Conservation (phyloP, 768 basidiomycete species). For the Termitomyces sp. region DNA sequence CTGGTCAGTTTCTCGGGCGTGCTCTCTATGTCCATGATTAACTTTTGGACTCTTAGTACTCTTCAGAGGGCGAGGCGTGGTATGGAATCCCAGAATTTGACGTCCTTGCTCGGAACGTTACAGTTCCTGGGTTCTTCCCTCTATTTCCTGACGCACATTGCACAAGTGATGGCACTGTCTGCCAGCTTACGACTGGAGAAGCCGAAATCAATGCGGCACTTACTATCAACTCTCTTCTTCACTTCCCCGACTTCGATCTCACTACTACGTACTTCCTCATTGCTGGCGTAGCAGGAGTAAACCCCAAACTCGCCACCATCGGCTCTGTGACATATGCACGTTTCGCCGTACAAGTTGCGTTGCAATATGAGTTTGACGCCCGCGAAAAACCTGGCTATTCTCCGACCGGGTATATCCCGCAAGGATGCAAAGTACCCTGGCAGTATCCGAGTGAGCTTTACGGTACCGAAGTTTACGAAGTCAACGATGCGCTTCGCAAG, state of each 20-base stretch:
- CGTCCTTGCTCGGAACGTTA: constrained; percentile 8
- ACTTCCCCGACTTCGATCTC: constrained; percentile 9
- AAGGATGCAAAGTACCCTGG: constrained; percentile 4
- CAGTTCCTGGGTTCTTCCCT: constrained; percentile 2
- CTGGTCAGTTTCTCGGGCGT: neutral
- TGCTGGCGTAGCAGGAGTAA: constrained; percentile 11
- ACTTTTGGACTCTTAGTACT: constrained; percentile 1
- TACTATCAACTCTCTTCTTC: constrained; percentile 5
- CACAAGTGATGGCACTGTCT: constrained; percentile 3
- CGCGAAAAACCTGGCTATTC: constrained; percentile 11
- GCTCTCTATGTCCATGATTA: neutral
- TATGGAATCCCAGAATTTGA: constrained; percentile 6
- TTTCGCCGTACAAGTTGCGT: constrained; percentile 10
- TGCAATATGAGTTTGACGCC: constrained; percentile 13
- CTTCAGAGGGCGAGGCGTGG: constrained; percentile 6
- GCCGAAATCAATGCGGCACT: constrained; percentile 14
- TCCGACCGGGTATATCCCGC: constrained; percentile 13
- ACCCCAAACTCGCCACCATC: constrained; percentile 10
- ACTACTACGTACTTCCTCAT: constrained; percentile 11
- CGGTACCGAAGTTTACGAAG: constrained; percentile 10
- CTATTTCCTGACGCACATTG: constrained; percentile 10
- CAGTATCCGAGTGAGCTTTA: constrained; percentile 7
- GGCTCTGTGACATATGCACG: constrained; percentile 12
- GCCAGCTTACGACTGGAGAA: constrained; percentile 9
- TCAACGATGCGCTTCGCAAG: constrained; percentile 11